Evolutionary conservation across 768 basidiomycete genomes (phyloP).

Genomic region (Clathrus columnatus): DNA sequence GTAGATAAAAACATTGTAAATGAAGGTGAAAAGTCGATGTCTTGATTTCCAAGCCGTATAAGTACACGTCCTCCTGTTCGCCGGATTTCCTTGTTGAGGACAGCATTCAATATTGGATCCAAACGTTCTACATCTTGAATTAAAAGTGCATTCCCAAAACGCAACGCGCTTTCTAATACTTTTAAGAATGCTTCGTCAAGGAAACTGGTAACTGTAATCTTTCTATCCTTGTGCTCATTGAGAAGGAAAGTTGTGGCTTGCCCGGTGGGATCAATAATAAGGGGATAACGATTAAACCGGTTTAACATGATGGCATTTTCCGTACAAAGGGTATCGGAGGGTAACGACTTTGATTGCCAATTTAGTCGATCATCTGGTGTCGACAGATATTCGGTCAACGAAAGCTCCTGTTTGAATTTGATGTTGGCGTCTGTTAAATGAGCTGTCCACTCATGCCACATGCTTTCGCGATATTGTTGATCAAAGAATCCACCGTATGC

Average conservation of each 20-base stretch:
- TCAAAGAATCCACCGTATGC: constrained; percentile 99
- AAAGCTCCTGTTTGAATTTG: constrained; percentile 87
- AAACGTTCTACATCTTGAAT: constrained; percentile 98
- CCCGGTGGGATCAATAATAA: constrained; percentile 96
- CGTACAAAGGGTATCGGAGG: constrained; percentile 89
- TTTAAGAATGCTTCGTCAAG: constrained; percentile 98
- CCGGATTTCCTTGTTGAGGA: constrained; percentile 93
- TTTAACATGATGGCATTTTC: constrained; percentile 99
- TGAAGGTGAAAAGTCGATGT: constrained; percentile 99
- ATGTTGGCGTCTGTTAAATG: constrained; percentile 86
- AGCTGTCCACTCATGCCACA: constrained; percentile 93
- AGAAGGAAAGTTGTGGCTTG: constrained; percentile 92
- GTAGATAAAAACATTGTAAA: constrained; percentile 99
- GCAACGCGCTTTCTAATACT: constrained; percentile 95
- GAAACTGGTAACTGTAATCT: constrained; percentile 98
- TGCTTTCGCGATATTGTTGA: constrained; percentile 92
- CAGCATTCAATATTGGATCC: constrained; percentile 94
- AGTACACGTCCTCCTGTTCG: constrained; percentile 95
- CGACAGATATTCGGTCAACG: constrained; percentile 91
- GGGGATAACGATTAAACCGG: constrained; percentile 93
- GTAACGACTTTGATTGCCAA: constrained; percentile 95
- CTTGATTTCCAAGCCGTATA: constrained; percentile 93
- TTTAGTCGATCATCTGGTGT: constrained; percentile 91
- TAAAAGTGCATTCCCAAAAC: constrained; percentile 94
- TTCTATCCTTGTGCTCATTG: constrained; percentile 91